phyloP scores from a whole-genome alignment of 2,329 filamentous ascomycete species.

The Alternaria alternata region DNA sequence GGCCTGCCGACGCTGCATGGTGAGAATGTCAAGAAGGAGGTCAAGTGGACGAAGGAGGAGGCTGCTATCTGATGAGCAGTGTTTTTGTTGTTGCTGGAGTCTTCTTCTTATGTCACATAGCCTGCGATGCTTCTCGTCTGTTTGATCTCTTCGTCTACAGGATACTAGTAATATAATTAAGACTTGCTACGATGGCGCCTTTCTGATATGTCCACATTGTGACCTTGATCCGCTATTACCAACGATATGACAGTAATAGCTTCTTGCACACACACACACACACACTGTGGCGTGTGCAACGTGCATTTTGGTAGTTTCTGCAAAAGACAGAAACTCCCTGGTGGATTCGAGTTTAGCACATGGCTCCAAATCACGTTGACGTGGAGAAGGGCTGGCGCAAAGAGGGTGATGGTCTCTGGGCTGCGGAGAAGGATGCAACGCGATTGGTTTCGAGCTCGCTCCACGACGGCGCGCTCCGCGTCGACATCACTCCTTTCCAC shows the following conservation, averaged over 20 bases:
- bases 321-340: neutral
- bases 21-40: slow-evolving; percentile 35
- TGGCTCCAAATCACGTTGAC: no score
- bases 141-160: neutral
- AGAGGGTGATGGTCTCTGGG: slow-evolving; percentile 1
- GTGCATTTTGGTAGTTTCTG: neutral
- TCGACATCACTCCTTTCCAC: slow-evolving; percentile 25
- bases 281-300: neutral
- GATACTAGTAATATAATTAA: neutral
- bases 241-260: no score
- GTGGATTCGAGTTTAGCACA: neutral
- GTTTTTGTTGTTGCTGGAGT: neutral
- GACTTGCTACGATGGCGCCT: neutral
- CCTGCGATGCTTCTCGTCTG: neutral
- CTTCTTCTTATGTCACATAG: neutral
- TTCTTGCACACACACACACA: no score
- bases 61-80: slow-evolving; percentile 20
- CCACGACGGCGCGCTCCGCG: slow-evolving; percentile 22
- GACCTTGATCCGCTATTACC: no score
- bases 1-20: slow-evolving; percentile 24
- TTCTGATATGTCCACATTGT: no score
- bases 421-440: slow-evolving; percentile 16
- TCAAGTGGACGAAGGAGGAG: slow-evolving; percentile 37
- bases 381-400: neutral
- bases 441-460: slow-evolving; percentile 20